Base-by-base conservation (phyloP, 768 basidiomycete species). In the Tylopilus intermedius region DNA sequence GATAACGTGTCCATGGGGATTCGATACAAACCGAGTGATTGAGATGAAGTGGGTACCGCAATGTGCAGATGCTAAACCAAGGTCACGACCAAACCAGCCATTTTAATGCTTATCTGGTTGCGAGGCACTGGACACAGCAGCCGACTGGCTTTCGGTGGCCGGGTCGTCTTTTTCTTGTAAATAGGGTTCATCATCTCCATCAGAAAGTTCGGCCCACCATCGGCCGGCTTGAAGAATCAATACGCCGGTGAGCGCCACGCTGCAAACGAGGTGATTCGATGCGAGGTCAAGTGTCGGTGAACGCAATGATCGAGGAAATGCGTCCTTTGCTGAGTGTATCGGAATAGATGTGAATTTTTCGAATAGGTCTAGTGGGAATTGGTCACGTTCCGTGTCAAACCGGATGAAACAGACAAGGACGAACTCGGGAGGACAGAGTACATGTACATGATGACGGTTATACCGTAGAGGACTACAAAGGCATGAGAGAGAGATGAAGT, bases 201-300 rank as follows among this genome's bases (percentile, higher is more conserved):
- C 88, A 14, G 83, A 75, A 29, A 79, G 80, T 65, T 93, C 90
- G 4, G 86, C 88, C 89, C 89, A 93, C 73, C 83, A 86, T 41
- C 90, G 80, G 42, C 86, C 87, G 0, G 89, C 88, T 71, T 93
- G 90, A 24, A 93, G 77, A 8, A 83, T 80, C 32, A 93, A 73
- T 26, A 93, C 86, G n/a, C 90, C 90, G 0, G 90, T 93, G 50
- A 93, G 78, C 0, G 88, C 88, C 44, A 93, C 90, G 64, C 87
- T 88, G 74, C 88, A 91, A 53, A 92, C 80, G 63, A 93, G 85
- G 65, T 93, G 82, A 61, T 80, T 84, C 27, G 90, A 88, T 0
- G 90, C 90, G 47, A 93, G 82, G 52, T 87, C 87, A 44, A 92
- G 79, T 1, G 84, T 87, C 13, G 82, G 77, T 39, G 68, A 74